Conservation (phyloP, 345 rosid species). For the Gynandropsis gynandra region DNA sequence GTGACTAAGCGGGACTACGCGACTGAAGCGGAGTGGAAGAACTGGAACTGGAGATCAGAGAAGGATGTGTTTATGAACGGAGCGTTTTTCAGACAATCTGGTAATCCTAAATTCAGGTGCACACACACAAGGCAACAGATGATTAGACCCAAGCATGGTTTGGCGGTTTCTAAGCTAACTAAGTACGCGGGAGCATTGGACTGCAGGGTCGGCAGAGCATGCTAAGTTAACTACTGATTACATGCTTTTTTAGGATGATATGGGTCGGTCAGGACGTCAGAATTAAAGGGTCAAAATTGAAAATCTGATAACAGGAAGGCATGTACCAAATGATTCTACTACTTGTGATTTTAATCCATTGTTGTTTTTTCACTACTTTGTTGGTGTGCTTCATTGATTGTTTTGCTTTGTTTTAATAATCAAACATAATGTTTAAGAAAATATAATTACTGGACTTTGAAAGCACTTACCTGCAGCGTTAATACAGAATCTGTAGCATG, state of each 20-base stretch:
- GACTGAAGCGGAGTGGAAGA: constrained; percentile 38
- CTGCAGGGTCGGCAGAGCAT: constrained; percentile 26
- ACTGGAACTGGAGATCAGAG: constrained; percentile 68
- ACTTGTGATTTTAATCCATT: no score
- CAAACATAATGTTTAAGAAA: no score
- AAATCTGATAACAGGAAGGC: no score
- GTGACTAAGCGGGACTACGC: constrained; percentile 55
- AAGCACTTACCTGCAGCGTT: no score
- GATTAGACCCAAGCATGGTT: constrained; percentile 34
- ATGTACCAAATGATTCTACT: no score
- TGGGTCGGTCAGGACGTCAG: neutral
- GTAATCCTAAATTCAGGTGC: constrained; percentile 22
- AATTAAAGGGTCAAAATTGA: no score
- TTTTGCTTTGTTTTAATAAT: no score
- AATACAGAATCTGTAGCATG: no score
- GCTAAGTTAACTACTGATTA: constrained; percentile 15
- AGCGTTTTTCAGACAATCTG: constrained; percentile 48
- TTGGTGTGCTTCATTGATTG: no score
- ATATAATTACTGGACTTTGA: no score
- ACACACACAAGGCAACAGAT: constrained; percentile 18
- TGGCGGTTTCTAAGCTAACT: constrained; percentile 26
- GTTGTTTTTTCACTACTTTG: no score
- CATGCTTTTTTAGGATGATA: constrained; percentile 6
- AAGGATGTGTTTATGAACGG: constrained; percentile 59
- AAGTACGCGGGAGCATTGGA: constrained; percentile 36